Percentiles rank a stretch among this genome's conserved stretches.
phyloP scores from a whole-genome alignment of 169 alveolate species.

The Sarcocystis neurona region DNA sequence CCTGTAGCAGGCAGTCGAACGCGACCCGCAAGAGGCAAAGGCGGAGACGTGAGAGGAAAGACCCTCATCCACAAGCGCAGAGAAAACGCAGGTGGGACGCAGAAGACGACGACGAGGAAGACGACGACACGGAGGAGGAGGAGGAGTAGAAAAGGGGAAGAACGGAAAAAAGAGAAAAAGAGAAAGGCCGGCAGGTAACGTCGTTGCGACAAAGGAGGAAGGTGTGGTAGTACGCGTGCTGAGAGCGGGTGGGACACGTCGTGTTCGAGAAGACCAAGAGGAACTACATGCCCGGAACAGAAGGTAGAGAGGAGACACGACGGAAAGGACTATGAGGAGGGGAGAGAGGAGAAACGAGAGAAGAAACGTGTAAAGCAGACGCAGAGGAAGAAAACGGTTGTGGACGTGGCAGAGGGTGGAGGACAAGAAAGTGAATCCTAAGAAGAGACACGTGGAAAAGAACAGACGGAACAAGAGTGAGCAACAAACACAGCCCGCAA shows the following conservation, averaged over 20 bases:
- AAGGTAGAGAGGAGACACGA: background rate
- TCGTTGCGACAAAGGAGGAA: too few relatives aligned
- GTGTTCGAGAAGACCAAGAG: background rate
- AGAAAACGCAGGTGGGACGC: background rate
- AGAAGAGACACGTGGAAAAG: too few relatives aligned
- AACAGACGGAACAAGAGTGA: too few relatives aligned
- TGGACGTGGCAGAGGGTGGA: background rate
- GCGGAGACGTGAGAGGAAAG: background rate
- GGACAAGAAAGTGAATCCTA: too few relatives aligned
- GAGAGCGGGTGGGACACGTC: too few relatives aligned
- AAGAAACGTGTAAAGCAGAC: background rate
- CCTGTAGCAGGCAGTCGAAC: constrained; percentile 1
- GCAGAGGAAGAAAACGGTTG: background rate
- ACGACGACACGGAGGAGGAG: background rate
- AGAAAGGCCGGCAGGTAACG: background rate
- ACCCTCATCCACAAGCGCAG: background rate
- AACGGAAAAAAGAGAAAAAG: background rate
- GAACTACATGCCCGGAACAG: background rate
- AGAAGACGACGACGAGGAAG: background rate
- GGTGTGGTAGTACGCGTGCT: too few relatives aligned
- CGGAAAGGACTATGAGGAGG: background rate
- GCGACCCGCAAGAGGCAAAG: background rate
- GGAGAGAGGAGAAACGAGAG: background rate
- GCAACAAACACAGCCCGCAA: too few relatives aligned
- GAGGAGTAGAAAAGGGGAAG: background rate